A percentile compares a stretch with the other conserved stretches of the same genome.
Conservation (phyloP, 139 green algal genomes). For the Tetradesmus lagerheimii region DNA sequence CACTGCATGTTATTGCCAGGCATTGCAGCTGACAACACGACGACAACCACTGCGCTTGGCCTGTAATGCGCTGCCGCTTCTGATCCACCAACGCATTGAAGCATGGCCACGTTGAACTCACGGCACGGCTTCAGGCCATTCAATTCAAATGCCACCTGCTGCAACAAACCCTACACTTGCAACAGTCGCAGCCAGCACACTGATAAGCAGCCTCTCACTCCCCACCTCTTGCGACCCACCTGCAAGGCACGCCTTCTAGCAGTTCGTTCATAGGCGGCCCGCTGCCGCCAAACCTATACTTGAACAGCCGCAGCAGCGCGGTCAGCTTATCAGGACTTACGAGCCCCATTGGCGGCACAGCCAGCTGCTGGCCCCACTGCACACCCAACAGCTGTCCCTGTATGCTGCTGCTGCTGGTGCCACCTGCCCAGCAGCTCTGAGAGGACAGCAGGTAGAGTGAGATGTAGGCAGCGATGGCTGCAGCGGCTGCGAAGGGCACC, state of each 20-base stretch:
- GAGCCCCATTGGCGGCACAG: conserved; percentile 58
- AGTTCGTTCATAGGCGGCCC: conserved; percentile 51
- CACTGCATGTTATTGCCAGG: too few species aligned
- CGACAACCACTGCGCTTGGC: too few species aligned
- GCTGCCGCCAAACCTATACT: conserved; percentile 34
- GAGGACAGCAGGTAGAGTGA: conserved; percentile 51
- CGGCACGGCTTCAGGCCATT: too few species aligned
- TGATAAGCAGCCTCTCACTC: too few species aligned
- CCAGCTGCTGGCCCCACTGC: neutral
- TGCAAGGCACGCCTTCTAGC: conserved; percentile 61
- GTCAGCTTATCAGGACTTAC: conserved; percentile 52
- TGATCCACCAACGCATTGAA: too few species aligned
- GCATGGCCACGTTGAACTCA: too few species aligned
- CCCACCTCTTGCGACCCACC: neutral
- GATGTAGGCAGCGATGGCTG: conserved; percentile 54
- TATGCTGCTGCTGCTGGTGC: conserved; percentile 15
- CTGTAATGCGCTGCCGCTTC: too few species aligned
- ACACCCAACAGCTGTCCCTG: neutral
- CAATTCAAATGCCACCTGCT: neutral
- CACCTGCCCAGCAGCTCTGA: neutral
- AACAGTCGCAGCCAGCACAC: too few species aligned
- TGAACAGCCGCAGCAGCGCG: conserved; percentile 50
- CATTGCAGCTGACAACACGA: too few species aligned
- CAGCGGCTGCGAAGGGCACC: conserved; percentile 54
- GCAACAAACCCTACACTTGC: neutral